Percentiles rank a stretch among this genome's conserved stretches.
These are phyloP conservation scores for Adansonia digitata DNA, from an alignment of 345 rosid species.

Conservation along the genomic window DNA sequence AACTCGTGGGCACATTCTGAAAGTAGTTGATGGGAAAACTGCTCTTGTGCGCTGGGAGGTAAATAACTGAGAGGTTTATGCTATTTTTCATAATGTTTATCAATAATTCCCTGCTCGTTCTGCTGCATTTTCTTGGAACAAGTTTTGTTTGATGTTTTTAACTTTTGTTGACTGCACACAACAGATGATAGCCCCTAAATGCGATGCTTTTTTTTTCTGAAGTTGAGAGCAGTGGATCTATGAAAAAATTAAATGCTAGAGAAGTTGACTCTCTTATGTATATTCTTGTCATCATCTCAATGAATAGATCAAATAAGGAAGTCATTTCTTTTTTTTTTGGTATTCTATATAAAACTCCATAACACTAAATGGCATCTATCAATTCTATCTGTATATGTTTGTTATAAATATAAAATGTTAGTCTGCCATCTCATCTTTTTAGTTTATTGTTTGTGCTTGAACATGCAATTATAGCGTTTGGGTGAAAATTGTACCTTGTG, in stretches of 20 bases:
- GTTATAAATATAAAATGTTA: neutral
- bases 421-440: neutral
- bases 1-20: conserved; percentile 75
- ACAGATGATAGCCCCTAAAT: neutral
- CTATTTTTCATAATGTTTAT: neutral
- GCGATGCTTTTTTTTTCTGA: neutral
- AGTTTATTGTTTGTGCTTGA: neutral
- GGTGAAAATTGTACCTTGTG: neutral
- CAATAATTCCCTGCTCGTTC: neutral
- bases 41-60: conserved; percentile 99
- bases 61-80: conserved; percentile 8
- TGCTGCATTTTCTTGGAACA: conserved; percentile 6
- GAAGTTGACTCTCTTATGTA: neutral
- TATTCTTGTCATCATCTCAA: neutral
- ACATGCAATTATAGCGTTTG: neutral
- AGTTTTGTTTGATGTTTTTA: neutral
- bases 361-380: neutral
- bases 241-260: neutral
- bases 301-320: neutral
- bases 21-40: conserved; percentile 47
- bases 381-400: neutral
- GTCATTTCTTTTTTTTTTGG: neutral
- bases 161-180: neutral
- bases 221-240: neutral
- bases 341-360: neutral